Evolutionary conservation across 345 rosid genomes (phyloP).

Genomic region (Populus ilicifolia): DNA sequence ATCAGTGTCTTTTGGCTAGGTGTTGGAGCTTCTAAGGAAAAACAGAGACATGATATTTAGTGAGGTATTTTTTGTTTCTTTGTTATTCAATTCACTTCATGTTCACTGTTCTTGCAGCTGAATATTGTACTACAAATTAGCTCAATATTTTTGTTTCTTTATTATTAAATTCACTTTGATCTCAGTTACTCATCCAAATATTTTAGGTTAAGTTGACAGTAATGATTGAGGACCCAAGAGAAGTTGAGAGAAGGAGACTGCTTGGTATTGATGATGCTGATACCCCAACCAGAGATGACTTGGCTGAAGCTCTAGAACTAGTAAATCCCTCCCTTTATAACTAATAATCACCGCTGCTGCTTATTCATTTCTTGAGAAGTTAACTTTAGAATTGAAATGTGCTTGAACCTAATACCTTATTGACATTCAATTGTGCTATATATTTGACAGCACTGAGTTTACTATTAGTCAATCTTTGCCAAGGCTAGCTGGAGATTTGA

Average conservation of each 20-base stretch:
- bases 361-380: background rate
- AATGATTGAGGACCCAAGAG: constrained; percentile 91
- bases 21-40: constrained; percentile 73
- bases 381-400: background rate
- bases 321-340: constrained; percentile 26
- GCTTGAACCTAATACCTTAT: background rate
- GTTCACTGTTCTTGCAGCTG: background rate
- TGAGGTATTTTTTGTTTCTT: constrained; percentile 42
- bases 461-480: background rate
- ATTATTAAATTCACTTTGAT: background rate
- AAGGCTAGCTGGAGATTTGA: background rate
- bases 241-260: constrained; percentile 74
- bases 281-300: constrained; percentile 76
- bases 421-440: background rate
- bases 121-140: background rate
- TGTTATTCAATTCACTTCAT: background rate
- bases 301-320: constrained; percentile 72
- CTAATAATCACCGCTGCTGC: background rate
- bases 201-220: constrained; percentile 71
- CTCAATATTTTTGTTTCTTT: background rate
- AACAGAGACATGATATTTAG: constrained; percentile 88
- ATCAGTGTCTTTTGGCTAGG: constrained; percentile 26
- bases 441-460: background rate
- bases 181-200: background rate
- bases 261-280: constrained; percentile 79